Base-by-base conservation (phyloP, 768 basidiomycete genomes). In the Pholiota molesta region DNA sequence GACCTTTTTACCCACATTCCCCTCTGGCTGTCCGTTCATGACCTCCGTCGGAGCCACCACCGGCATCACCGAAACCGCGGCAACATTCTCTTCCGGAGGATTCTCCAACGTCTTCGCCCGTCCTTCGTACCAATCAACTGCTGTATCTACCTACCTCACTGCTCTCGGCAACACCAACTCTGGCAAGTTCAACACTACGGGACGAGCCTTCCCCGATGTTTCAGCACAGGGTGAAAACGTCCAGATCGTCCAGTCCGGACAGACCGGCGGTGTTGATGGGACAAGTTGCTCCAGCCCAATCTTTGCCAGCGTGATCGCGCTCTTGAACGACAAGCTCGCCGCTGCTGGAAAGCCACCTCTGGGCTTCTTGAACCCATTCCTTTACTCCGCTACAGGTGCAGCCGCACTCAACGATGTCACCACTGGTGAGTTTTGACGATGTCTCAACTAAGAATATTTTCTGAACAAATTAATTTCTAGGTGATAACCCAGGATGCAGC, bases 261-360 rank as follows among this genome's bases (percentile, higher is more conserved):
- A 68, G 42, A 77, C 76, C 28, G 66, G 29, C 0, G 74, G 67
- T 5, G 75, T 83, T 0, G 80, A 75, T 29, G 85, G 85, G 11
- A 86, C 85, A 0, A 83, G 82, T 3, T 80, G 80, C 1, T 66
- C 83, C 0, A 56, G 82, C 5, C 85, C 85, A 0, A 79, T 81
- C 11, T 74, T 83, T 4, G 84, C 79, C 5, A 74, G 80, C 10
- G 76, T 86, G 23, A 72, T 86, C 44, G 71, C 85, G 1, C 69
- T 84, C 70, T 70, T 86, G 35, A 86, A 86, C 58, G 85, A 86
- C 64, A 81, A 78, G 0, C 77, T 84, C 2, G 65, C 86, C 35
- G 74, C 75, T 1, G 11, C 8, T 1, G 73, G 74, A 10, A 83
- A 83, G 67, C 42, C 63, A 0, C 67, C 82, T 0, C 74, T 86